phyloP scores from a whole-genome alignment of 106 monocot genomes.

The Phalaenopsis equestris region DNA sequence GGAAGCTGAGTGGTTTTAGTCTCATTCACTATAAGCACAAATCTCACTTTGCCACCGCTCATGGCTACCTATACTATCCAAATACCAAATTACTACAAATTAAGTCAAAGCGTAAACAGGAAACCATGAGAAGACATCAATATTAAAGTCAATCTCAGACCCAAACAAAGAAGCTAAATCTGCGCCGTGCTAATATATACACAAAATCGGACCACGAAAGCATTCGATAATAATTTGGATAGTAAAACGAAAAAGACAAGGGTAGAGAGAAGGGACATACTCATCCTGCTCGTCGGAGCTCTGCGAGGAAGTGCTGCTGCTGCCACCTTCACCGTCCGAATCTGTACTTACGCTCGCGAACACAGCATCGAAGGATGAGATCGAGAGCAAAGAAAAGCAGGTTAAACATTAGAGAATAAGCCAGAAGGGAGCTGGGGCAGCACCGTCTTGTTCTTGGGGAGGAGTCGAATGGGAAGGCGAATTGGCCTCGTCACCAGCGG shows the following conservation, averaged over 20 bases:
- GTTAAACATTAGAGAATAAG: neutral
- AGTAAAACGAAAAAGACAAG: neutral
- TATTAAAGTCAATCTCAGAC: neutral
- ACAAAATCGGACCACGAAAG: neutral
- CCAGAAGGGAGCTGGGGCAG: neutral
- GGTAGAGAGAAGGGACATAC: conserved; percentile 5
- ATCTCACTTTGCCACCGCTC: neutral
- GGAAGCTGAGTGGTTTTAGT: neutral
- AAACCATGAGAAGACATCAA: neutral
- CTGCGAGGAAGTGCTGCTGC: conserved; percentile 8
- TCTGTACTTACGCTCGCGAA: conserved; percentile 1
- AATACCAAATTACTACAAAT: neutral
- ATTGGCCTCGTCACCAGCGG: neutral
- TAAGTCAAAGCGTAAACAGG: neutral
- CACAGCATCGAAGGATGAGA: neutral
- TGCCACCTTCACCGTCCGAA: conserved; percentile 16
- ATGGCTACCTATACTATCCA: neutral
- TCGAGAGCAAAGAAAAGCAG: neutral
- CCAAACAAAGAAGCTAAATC: neutral
- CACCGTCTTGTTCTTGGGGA: conserved; percentile 5
- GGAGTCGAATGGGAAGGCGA: neutral
- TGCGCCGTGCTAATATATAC: neutral
- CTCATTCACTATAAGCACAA: neutral
- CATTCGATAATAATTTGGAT: neutral
- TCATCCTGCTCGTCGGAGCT: conserved; percentile 4